phyloP scores from a whole-genome alignment of 192 early-diverging fungal genomes.

The Podila horticola region DNA sequence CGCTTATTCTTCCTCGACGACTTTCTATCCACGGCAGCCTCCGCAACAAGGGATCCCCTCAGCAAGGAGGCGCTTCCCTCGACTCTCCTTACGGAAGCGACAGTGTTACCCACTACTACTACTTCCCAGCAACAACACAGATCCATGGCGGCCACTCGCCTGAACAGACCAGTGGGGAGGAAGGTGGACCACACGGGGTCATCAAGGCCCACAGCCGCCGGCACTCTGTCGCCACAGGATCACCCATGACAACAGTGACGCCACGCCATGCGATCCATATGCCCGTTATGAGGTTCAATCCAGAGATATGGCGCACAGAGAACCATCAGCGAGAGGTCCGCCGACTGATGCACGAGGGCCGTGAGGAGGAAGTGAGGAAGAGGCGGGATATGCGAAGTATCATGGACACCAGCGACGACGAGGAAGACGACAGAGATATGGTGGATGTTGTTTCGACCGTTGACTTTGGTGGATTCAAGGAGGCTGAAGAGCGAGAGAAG shows the following conservation, averaged over 20 bases:
- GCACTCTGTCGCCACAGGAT: constrained; percentile 22
- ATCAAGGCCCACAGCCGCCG: constrained; percentile 2
- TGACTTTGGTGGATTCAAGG: constrained; percentile 31
- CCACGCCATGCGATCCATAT: constrained; percentile 38
- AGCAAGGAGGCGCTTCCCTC: not conserved
- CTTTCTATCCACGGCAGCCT: constrained; percentile 10
- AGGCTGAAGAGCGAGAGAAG: constrained; percentile 24
- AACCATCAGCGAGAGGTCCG: constrained; percentile 39
- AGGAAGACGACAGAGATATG: constrained; percentile 19
- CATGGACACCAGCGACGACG: constrained; percentile 39
- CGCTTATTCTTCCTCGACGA: constrained; percentile 31
- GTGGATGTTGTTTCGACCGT: constrained; percentile 10
- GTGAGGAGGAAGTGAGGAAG: constrained; percentile 27
- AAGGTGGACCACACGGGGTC: not conserved
- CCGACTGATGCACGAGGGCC: constrained; percentile 28
- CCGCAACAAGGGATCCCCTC: not conserved
- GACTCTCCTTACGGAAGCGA: not conserved
- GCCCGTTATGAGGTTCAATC: constrained; percentile 43
- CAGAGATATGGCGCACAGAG: constrained; percentile 34
- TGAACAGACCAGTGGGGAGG: not conserved
- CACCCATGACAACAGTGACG: constrained; percentile 14
- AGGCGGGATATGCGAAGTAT: constrained; percentile 16
- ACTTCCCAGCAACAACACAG: not conserved
- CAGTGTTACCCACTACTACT: constrained; percentile 3
- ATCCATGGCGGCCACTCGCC: not conserved